Conservation (phyloP, 805 yeast genomes). For the Cyberlindnera veronae region DNA sequence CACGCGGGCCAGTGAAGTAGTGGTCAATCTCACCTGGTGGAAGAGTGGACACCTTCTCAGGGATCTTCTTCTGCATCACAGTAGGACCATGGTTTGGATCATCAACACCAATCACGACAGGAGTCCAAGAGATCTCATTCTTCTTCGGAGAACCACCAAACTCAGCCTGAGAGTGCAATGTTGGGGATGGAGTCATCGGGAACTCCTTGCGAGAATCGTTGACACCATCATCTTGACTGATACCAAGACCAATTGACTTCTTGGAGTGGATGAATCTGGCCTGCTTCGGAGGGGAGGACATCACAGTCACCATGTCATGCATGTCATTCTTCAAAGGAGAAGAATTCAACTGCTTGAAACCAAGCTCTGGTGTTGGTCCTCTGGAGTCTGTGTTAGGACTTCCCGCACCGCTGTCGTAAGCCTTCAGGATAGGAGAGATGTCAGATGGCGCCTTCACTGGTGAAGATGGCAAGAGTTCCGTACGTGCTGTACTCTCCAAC, state of each 20-base stretch:
- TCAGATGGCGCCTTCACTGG: constrained; percentile 13
- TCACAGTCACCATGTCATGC: not conserved
- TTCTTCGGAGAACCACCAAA: constrained; percentile 21
- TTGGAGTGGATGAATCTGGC: constrained; percentile 12
- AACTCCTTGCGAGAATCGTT: constrained; percentile 34
- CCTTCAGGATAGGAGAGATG: constrained; percentile 8
- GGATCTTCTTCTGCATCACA: constrained; percentile 21
- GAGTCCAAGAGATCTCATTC: constrained; percentile 24
- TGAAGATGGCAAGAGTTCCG: constrained; percentile 9
- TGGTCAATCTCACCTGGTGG: constrained; percentile 90
- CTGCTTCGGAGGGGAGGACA: constrained; percentile 13
- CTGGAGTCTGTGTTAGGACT: constrained; percentile 7
- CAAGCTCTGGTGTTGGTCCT: constrained; percentile 13
- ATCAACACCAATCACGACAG: constrained; percentile 20
- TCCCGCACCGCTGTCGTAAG: constrained; percentile 9
- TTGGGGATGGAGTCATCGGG: constrained; percentile 43
- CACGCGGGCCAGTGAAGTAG: constrained; percentile 78
- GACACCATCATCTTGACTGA: constrained; percentile 21
- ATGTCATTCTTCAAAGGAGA: constrained; percentile 5
- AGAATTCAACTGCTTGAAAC: constrained; percentile 3
- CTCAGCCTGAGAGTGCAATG: constrained; percentile 34
- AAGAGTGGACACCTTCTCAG: constrained; percentile 49
- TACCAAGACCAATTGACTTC: constrained; percentile 15
- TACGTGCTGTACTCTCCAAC: constrained; percentile 3
- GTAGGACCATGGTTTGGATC: constrained; percentile 1